Conservation (phyloP, 352 stramenopile genomes). For the Plasmopara viticola region DNA sequence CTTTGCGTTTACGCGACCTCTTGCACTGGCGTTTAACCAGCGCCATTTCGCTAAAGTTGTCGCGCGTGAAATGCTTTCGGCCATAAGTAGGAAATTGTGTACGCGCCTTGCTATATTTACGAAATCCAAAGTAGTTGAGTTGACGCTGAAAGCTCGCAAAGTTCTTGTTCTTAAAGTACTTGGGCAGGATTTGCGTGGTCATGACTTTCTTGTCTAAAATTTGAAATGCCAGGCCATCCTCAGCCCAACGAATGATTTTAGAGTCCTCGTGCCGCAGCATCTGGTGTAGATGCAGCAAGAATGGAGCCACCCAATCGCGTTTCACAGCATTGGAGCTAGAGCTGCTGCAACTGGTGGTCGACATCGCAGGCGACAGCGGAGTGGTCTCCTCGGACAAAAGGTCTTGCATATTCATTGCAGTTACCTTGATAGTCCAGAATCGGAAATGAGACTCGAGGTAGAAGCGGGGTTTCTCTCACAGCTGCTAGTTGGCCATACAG, state of each 20-base stretch:
- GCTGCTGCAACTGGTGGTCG: slow-evolving; percentile 30
- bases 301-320: slow-evolving; percentile 76
- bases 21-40: slow-evolving; percentile 85
- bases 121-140: slow-evolving; percentile 94
- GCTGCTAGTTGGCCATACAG: slow-evolving; percentile 22
- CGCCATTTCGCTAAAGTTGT: slow-evolving; percentile 82
- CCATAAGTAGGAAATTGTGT: slow-evolving; percentile 72
- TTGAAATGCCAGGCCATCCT: slow-evolving; percentile 72
- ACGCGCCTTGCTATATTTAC: slow-evolving; percentile 83
- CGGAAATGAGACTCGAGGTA: slow-evolving; percentile 29
- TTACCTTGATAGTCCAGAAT: slow-evolving; percentile 15
- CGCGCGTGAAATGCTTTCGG: slow-evolving; percentile 74
- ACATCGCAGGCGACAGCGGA: slow-evolving; percentile 34
- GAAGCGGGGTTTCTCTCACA: slow-evolving; percentile 9
- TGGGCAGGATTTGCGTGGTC: slow-evolving; percentile 85
- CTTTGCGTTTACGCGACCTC: slow-evolving; percentile 70
- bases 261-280: slow-evolving; percentile 76
- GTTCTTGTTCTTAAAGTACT: slow-evolving; percentile 95
- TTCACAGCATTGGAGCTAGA: slow-evolving; percentile 30
- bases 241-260: slow-evolving; percentile 77
- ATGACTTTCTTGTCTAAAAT: slow-evolving; percentile 83
- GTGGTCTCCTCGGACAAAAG: slow-evolving; percentile 22
- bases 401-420: slow-evolving; percentile 41
- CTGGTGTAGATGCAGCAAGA: slow-evolving; percentile 78
- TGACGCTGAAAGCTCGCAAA: slow-evolving; percentile 94